Percentiles rank a stretch among this genome's conserved stretches.
phyloP scores from a whole-genome alignment of 257 asterid species.

The Plantago ovata region DNA sequence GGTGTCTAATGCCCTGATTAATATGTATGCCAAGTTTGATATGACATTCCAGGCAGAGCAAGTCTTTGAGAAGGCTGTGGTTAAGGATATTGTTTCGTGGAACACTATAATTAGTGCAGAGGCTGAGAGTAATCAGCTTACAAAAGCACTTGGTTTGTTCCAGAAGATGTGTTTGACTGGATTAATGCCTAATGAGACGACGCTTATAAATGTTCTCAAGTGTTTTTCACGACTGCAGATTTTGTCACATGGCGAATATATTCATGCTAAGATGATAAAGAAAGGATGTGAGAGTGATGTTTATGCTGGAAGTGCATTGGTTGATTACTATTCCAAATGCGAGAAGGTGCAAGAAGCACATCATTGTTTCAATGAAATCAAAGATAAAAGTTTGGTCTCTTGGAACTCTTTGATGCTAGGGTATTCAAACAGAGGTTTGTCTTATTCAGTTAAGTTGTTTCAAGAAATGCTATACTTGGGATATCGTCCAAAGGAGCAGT shows the following conservation, averaged over 20 bases:
- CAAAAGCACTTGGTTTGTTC: slow-evolving; percentile 40
- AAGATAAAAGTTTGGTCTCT: slow-evolving; percentile 54
- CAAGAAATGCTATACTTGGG: slow-evolving; percentile 55
- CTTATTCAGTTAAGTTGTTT: slow-evolving; percentile 36
- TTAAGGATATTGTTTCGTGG: slow-evolving; percentile 66
- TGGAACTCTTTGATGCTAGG: slow-evolving; percentile 78
- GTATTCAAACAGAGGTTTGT: slow-evolving; percentile 47
- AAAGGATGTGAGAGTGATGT: slow-evolving; percentile 42
- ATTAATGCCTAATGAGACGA: slow-evolving; percentile 48
- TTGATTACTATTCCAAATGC: slow-evolving; percentile 57
- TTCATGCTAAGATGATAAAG: slow-evolving; percentile 61
- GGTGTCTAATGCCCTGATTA: slow-evolving; percentile 55
- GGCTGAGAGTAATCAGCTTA: slow-evolving; percentile 35
- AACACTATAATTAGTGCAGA: slow-evolving; percentile 53
- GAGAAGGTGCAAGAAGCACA: slow-evolving; percentile 50
- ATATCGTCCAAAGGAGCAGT: slow-evolving; percentile 47
- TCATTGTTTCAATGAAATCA: slow-evolving; percentile 55
- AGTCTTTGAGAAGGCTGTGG: slow-evolving; percentile 46
- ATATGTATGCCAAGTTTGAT: too few species aligned
- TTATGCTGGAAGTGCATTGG: slow-evolving; percentile 59
- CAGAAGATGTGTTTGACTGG: slow-evolving; percentile 38
- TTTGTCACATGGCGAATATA: slow-evolving; percentile 43
- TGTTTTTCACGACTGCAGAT: slow-evolving; percentile 42
- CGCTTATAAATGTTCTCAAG: slow-evolving; percentile 42
- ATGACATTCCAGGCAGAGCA: too few species aligned